These are phyloP conservation scores for Plasmodium inui DNA, from an alignment of 169 alveolate genomes.

Conservation along the genomic window DNA sequence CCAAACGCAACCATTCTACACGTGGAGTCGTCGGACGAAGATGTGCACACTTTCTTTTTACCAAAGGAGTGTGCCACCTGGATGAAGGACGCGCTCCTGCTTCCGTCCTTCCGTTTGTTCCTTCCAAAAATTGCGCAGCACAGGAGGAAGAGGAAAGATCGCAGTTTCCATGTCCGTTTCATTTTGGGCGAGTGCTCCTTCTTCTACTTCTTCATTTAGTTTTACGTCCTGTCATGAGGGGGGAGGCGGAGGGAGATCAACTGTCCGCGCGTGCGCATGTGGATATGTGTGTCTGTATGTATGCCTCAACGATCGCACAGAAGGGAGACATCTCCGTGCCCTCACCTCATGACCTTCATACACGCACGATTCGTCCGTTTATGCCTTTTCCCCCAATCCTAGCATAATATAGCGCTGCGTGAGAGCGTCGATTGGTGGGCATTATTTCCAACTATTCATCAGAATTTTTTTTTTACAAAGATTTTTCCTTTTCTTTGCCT, in stretches of 20 bases:
- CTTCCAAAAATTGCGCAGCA: constrained; percentile 8
- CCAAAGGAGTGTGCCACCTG: constrained; percentile 47
- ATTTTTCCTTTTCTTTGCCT: neutral
- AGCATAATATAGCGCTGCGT: neutral
- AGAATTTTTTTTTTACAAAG: neutral
- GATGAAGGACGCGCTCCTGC: constrained; percentile 8
- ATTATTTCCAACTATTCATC: neutral
- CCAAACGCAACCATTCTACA: constrained; percentile 53
- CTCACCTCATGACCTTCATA: neutral
- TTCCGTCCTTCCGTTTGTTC: neutral
- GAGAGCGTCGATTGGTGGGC: neutral
- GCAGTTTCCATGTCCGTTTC: neutral
- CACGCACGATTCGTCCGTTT: neutral
- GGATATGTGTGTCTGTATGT: neutral
- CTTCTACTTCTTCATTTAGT: neutral
- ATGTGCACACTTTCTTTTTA: constrained; percentile 60
- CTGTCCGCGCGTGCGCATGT: neutral
- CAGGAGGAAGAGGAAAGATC: neutral
- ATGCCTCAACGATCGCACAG: neutral
- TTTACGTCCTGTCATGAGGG: neutral
- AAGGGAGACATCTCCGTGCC: neutral
- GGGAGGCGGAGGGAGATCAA: neutral
- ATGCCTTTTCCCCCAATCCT: neutral
- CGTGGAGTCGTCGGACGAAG: constrained; percentile 57
- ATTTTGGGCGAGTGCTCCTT: neutral